These are phyloP conservation scores for Coniferiporia sulphurascens DNA, from an alignment of 1,284 basidiomycete genomes.

Conservation along the genomic window DNA sequence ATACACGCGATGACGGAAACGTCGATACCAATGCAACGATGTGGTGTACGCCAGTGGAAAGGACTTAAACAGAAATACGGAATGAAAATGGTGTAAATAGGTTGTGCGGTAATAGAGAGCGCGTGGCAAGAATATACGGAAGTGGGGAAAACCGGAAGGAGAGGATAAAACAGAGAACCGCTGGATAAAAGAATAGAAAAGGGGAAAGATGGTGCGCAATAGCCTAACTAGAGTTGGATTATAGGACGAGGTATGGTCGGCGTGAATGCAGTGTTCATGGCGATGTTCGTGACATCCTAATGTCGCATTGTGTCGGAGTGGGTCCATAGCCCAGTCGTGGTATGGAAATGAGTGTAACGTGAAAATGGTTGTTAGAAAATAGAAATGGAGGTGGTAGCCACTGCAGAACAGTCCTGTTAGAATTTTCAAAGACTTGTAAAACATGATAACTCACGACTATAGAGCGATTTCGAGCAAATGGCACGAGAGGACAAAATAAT, in stretches of 20 bases:
- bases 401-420: no score
- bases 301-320: neutral
- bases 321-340: constrained; percentile 5
- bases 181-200: neutral
- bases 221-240: neutral
- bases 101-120: neutral
- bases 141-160: neutral
- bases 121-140: neutral
- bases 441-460: neutral
- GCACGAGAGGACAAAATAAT: neutral
- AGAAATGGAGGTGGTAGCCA: no score
- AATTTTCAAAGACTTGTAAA: neutral
- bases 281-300: neutral
- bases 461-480: neutral
- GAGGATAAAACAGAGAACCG: neutral
- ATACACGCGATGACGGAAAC: constrained; percentile 3
- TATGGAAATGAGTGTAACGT: constrained; percentile 1
- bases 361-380: neutral
- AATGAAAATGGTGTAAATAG: neutral
- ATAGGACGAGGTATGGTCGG: neutral
- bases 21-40: neutral
- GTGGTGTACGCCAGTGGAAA: neutral
- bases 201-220: neutral
- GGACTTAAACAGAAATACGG: neutral
- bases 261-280: neutral